Base-by-base conservation (phyloP, 371 early-diverging fungal genomes). In the Mortierella sp. region DNA sequence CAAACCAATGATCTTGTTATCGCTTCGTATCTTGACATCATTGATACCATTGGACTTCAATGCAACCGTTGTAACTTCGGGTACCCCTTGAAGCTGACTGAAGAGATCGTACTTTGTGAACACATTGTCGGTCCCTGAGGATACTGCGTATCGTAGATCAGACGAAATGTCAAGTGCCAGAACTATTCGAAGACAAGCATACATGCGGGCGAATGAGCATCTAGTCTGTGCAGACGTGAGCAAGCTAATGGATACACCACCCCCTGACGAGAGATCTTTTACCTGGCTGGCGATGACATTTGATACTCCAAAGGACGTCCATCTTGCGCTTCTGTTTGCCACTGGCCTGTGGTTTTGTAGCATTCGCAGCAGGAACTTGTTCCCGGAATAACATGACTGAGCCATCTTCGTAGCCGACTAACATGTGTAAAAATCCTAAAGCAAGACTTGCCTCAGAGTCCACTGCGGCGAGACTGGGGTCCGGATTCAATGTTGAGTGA, bases 251-350 rank as follows among this genome's bases (percentile, higher is more conserved):
- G 4, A 10, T 7, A 34, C 34, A 34, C 4, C 34, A 34, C 7
- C 10, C 10, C 4, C 34, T 7, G 7, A 34, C 10, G 34, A 34
- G 16, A 43, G 44, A 43, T 16, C 50, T 50, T 34, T 34, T 10
- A 67, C 78, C 67, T 63, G 78, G 69, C 24, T 71, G 71, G 8
- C 62, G 66, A 43, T 78, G 71, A n/a, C 55, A 60, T 25, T 71
- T 66, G 37, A 62, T 48, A 12, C 47, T 59, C 78, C 74, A 72
- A 22, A 71, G 34, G 5, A 60, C 40, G 40, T 71, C 61, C 68
- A 78, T 78, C 12, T 25, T 40, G 6, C 59, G 49, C 51, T 67
- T 73, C 10, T 45, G 17, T 24, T 63, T 62, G 22, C 27, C 6
- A 0, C 7, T 31, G 5, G 39, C 27, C 29, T 43, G 39, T 21